These are phyloP conservation scores for Protomyces pachydermus DNA, from an alignment of 1,139 yeast species.

Conservation along the genomic window DNA sequence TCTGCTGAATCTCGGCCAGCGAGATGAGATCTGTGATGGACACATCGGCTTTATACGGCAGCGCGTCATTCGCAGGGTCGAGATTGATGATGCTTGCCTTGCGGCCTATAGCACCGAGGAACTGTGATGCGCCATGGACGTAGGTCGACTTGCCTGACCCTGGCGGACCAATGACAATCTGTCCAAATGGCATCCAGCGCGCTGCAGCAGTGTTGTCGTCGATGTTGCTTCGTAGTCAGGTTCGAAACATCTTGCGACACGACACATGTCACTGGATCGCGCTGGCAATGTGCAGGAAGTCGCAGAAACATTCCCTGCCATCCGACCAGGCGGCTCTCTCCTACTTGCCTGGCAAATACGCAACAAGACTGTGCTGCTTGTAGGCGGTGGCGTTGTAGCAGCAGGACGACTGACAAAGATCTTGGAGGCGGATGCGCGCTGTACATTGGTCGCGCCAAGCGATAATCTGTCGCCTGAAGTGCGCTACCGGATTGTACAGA, in stretches of 20 bases:
- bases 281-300: slow-evolving; percentile 12
- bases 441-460: slow-evolving; percentile 63
- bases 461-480: slow-evolving; percentile 49
- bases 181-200: slow-evolving; percentile 14
- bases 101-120: slow-evolving; percentile 87
- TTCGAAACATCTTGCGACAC: background rate
- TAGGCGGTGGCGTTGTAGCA: slow-evolving; percentile 77
- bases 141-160: slow-evolving; percentile 97
- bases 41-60: slow-evolving; percentile 75
- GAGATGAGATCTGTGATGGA: slow-evolving; percentile 90
- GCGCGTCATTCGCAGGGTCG: slow-evolving; percentile 88
- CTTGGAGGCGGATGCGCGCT: slow-evolving; percentile 61
- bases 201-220: background rate
- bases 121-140: slow-evolving; percentile 85
- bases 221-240: background rate
- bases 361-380: slow-evolving; percentile 58
- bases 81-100: slow-evolving; percentile 75
- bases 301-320: slow-evolving; percentile 26
- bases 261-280: slow-evolving; percentile 7
- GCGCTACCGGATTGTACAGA: slow-evolving; percentile 43
- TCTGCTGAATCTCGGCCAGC: slow-evolving; percentile 95
- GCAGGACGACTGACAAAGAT: slow-evolving; percentile 63
- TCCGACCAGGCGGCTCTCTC: slow-evolving; percentile 48
- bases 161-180: slow-evolving; percentile 90
- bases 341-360: slow-evolving; percentile 70